Percentiles rank a stretch among this genome's conserved stretches.
Conservation (phyloP, 345 rosid genomes). For the Acer saccharum region DNA sequence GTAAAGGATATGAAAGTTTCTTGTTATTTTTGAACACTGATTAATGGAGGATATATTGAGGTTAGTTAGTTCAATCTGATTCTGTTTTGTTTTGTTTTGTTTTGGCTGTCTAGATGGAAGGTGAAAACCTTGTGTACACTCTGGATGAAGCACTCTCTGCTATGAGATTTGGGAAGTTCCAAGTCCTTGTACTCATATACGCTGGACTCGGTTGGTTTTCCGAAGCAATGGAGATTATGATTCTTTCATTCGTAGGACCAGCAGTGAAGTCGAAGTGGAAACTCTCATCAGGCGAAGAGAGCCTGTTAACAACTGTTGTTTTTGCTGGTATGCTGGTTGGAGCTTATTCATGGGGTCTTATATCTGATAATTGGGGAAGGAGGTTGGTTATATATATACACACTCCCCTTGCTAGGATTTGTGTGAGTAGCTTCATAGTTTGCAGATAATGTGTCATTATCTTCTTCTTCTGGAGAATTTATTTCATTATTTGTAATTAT, state of each 20-base stretch:
- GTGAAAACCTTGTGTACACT: slow-evolving; percentile 18
- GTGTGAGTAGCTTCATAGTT: background rate
- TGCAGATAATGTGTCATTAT: too few species aligned
- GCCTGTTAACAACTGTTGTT: slow-evolving; percentile 37
- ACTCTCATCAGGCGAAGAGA: slow-evolving; percentile 40
- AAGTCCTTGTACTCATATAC: slow-evolving; percentile 36
- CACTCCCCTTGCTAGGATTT: background rate
- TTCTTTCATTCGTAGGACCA: slow-evolving; percentile 49
- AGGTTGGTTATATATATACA: slow-evolving; percentile 13
- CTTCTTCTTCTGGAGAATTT: background rate
- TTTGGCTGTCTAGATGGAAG: slow-evolving; percentile 20
- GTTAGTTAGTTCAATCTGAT: background rate
- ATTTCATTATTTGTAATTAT: background rate
- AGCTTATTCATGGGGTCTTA: slow-evolving; percentile 51
- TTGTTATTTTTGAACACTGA: too few species aligned
- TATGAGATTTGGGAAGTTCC: slow-evolving; percentile 47
- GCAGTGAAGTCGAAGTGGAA: slow-evolving; percentile 44
- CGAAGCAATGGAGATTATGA: slow-evolving; percentile 55
- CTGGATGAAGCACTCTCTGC: slow-evolving; percentile 45
- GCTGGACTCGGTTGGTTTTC: slow-evolving; percentile 45
- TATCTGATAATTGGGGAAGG: slow-evolving; percentile 43
- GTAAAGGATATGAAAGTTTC: too few species aligned
- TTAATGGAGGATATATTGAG: too few species aligned
- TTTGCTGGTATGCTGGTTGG: slow-evolving; percentile 53
- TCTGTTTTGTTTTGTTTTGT: background rate